These are phyloP conservation scores for Chamaecyparis obtusa DNA, from an alignment of 75 land plant genomes.

Conservation along the genomic window DNA sequence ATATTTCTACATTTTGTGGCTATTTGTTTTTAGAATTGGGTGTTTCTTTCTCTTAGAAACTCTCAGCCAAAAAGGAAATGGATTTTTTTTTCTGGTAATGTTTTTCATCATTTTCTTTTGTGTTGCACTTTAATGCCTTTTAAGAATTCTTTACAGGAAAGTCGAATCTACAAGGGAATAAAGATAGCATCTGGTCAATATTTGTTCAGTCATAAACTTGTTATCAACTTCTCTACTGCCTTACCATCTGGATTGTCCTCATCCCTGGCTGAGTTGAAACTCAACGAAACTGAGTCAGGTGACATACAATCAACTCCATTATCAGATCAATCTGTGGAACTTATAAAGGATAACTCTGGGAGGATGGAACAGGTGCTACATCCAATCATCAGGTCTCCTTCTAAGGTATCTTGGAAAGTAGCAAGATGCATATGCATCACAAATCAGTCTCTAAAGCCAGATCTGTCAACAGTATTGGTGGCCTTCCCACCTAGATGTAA, in stretches of 20 bases:
- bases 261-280: not conserved
- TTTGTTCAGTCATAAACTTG: conserved; percentile 58
- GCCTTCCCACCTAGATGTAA: conserved; percentile 89
- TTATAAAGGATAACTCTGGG: not conserved
- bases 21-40: not conserved
- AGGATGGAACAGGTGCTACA: not conserved
- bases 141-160: conserved; percentile 45
- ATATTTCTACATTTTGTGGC: not conserved
- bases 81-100: not conserved
- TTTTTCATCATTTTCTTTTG: conserved; percentile 2
- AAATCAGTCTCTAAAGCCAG: conserved; percentile 56
- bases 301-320: conserved; percentile 3
- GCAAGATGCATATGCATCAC: conserved; percentile 82
- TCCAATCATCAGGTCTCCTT: not conserved
- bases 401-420: conserved; percentile 32
- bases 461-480: conserved; percentile 54
- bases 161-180: conserved; percentile 61
- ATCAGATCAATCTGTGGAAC: not conserved
- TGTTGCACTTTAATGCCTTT: not conserved
- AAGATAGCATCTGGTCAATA: conserved; percentile 76
- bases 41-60: not conserved
- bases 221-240: conserved; percentile 56
- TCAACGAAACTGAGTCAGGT: conserved; percentile 6
- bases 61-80: not conserved
- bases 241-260: conserved; percentile 19